Evolutionary conservation across 2,329 filamentous ascomycete species (phyloP).

Genomic region (Rhinocladiella similis): DNA sequence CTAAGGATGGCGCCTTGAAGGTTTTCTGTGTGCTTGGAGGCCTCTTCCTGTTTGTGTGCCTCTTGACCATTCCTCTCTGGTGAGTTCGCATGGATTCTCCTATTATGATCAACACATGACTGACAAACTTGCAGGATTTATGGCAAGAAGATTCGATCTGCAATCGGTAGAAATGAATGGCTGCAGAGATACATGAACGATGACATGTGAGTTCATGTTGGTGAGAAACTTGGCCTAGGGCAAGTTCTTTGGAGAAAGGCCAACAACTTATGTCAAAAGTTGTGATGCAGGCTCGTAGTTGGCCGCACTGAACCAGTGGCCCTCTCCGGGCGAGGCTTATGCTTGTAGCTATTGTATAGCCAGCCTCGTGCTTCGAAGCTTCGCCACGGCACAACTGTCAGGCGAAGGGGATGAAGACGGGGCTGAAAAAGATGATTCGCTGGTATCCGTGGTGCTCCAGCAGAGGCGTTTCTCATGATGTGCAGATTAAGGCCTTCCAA

Average conservation of each 20-base stretch:
- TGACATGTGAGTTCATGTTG: conserved; percentile 12
- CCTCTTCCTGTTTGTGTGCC: conserved; percentile 48
- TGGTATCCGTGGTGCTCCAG: too few relatives aligned
- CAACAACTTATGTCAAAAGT: too few relatives aligned
- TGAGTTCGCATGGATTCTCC: conserved; percentile 2
- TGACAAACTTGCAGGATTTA: conserved; percentile 37
- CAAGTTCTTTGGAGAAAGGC: neutral
- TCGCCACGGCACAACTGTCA: too few relatives aligned
- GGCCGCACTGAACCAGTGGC: too few relatives aligned
- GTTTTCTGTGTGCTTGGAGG: conserved; percentile 43
- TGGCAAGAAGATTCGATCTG: conserved; percentile 48
- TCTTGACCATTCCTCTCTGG: conserved; percentile 51
- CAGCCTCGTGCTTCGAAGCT: too few relatives aligned
- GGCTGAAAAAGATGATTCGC: too few relatives aligned
- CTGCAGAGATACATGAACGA: conserved; percentile 24
- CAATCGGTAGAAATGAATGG: conserved; percentile 43
- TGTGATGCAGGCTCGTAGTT: too few relatives aligned
- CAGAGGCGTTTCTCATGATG: too few relatives aligned
- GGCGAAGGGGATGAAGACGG: too few relatives aligned
- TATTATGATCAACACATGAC: neutral
- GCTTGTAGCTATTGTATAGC: too few relatives aligned
- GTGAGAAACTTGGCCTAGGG: neutral
- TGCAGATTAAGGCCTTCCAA: too few relatives aligned
- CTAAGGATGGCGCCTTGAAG: conserved; percentile 37
- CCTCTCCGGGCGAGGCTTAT: too few relatives aligned